phyloP scores from a whole-genome alignment of 2,329 filamentous ascomycete species.

The Cytospora piceicola region DNA sequence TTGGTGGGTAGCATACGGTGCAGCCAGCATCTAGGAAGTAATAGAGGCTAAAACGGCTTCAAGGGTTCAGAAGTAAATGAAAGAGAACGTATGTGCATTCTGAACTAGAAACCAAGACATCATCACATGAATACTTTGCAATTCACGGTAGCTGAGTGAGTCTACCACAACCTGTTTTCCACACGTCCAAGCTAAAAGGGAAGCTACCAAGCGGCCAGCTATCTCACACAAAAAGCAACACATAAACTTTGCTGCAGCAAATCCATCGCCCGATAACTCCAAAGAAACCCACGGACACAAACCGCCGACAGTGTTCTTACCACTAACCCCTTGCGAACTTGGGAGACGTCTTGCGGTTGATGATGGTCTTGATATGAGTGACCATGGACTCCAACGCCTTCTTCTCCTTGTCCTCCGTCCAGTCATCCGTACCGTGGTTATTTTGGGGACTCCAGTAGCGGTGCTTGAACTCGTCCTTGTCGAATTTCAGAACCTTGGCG shows the following conservation, averaged over 20 bases:
- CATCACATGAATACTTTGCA: background rate
- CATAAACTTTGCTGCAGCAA: background rate
- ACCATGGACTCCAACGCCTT: background rate
- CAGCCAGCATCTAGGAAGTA: too few species aligned
- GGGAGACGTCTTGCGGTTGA: conserved; percentile 1
- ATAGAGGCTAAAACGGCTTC: too few species aligned
- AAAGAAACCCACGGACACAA: background rate
- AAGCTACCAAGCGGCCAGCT: background rate
- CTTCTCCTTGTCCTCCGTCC: background rate
- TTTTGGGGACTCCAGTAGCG: background rate
- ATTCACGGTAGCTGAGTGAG: background rate
- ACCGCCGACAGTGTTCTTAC: background rate
- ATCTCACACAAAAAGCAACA: background rate
- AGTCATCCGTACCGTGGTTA: background rate
- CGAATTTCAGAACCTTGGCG: background rate
- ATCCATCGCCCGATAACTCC: background rate
- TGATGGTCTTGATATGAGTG: background rate
- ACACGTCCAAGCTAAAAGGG: too few species aligned
- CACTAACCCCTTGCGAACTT: background rate
- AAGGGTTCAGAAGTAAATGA: too few species aligned
- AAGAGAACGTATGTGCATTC: too few species aligned
- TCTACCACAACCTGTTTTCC: background rate
- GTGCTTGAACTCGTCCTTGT: background rate
- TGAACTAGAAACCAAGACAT: background rate
- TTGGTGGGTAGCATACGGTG: too few species aligned